These are phyloP conservation scores for Hordeum pubiflorum DNA, from an alignment of 202 grass and related monocot species.

Conservation along the genomic window DNA sequence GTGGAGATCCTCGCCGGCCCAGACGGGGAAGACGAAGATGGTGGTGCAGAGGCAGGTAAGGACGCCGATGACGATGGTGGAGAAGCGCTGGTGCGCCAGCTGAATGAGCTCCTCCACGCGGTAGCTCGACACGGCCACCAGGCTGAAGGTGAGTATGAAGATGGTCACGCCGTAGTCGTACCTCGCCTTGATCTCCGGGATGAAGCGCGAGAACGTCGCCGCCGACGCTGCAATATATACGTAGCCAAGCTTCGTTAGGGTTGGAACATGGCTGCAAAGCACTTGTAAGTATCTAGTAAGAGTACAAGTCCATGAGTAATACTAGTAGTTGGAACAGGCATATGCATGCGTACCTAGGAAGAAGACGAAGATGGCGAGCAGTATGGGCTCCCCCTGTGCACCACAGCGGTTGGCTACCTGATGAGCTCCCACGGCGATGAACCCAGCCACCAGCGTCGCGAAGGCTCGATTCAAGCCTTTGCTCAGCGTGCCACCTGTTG, in stretches of 20 bases:
- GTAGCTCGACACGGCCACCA: conserved; percentile 92
- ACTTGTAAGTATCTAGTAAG: too few relatives aligned
- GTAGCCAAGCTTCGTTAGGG: too few relatives aligned
- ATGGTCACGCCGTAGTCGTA: conserved; percentile 95
- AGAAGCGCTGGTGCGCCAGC: conserved; percentile 72
- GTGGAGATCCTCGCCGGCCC: conserved; percentile 85
- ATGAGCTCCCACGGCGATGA: conserved; percentile 72
- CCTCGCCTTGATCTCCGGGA: conserved; percentile 81
- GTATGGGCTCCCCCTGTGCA: conserved; percentile 53
- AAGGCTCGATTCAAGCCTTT: conserved; percentile 76
- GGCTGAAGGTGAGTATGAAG: conserved; percentile 94
- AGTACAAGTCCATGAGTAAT: too few relatives aligned
- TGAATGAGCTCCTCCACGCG: conserved; percentile 62
- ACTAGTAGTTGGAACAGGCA: background rate
- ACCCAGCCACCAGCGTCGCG: conserved; percentile 64
- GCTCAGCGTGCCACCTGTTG: conserved; percentile 64
- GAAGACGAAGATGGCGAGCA: conserved; percentile 78
- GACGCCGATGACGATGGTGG: conserved; percentile 74
- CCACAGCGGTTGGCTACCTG: conserved; percentile 58
- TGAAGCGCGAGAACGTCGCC: conserved; percentile 87
- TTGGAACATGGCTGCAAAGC: too few relatives aligned
- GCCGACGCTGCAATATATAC: conserved; percentile 41
- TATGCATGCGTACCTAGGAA: conserved; percentile 39
- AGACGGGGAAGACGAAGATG: conserved; percentile 62
- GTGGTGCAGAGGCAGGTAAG: conserved; percentile 61